Evolutionary conservation across 306 rosid genomes (phyloP).

Genomic region (Citrullus mucosospermus): DNA sequence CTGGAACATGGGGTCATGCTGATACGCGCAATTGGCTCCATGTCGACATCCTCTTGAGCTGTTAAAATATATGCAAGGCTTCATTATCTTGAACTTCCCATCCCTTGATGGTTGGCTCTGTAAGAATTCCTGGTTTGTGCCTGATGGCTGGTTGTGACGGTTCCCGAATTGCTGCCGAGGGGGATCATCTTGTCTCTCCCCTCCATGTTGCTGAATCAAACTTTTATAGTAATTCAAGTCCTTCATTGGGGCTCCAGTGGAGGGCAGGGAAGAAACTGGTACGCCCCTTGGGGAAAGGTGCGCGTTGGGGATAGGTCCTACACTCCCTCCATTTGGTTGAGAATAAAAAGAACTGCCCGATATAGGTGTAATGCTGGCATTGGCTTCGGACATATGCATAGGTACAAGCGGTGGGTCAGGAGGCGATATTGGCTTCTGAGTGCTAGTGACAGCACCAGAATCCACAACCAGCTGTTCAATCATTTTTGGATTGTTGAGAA

Average conservation of each 20-base stretch:
- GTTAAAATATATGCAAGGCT: constrained; percentile 82
- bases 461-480: constrained; percentile 64
- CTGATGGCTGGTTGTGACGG: constrained; percentile 30
- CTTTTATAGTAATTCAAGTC: constrained; percentile 73
- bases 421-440: constrained; percentile 33
- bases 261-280: constrained; percentile 17
- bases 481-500: constrained; percentile 66
- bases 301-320: not conserved
- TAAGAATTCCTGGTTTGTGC: constrained; percentile 33
- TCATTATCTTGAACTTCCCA: constrained; percentile 63
- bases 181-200: constrained; percentile 49
- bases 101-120: constrained; percentile 44
- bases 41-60: constrained; percentile 84
- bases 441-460: constrained; percentile 22
- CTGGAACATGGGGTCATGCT: constrained; percentile 55
- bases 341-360: constrained; percentile 28
- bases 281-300: constrained; percentile 9
- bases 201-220: constrained; percentile 95
- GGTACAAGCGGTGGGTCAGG: constrained; percentile 17
- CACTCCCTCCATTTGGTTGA: constrained; percentile 13
- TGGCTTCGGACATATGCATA: constrained; percentile 21
- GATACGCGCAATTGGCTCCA: constrained; percentile 74
- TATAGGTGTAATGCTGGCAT: constrained; percentile 12
- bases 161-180: constrained; percentile 28
- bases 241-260: constrained; percentile 29